These are phyloP conservation scores for Aegilops sharonensis DNA, from an alignment of 176 grass and related monocot genomes.

Conservation along the genomic window DNA sequence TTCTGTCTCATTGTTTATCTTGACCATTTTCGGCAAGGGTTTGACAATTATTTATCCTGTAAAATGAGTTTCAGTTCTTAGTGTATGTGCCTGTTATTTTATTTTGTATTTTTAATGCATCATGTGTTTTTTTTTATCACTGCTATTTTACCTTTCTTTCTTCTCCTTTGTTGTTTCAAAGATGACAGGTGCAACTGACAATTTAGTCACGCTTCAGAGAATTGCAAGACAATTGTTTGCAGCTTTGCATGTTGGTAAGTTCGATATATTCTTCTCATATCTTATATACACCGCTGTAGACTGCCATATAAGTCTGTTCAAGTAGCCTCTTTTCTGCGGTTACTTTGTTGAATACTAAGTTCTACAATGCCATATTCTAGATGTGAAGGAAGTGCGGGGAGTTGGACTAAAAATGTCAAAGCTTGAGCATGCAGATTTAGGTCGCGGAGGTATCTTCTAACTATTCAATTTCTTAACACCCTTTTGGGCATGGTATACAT, in stretches of 20 bases:
- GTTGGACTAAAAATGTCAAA: conserved; percentile 80
- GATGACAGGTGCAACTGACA: conserved; percentile 86
- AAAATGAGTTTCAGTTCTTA: background rate
- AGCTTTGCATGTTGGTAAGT: conserved; percentile 68
- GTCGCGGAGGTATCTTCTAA: conserved; percentile 50
- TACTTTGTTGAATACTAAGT: conserved; percentile 27
- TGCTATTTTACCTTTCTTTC: conserved; percentile 21
- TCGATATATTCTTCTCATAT: conserved; percentile 15
- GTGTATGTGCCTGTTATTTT: background rate
- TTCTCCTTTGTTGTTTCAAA: conserved; percentile 30
- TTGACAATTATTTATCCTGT: conserved; percentile 15
- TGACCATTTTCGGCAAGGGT: background rate
- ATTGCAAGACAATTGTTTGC: conserved; percentile 80
- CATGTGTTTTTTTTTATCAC: background rate
- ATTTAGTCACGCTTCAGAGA: conserved; percentile 58
- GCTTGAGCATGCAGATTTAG: conserved; percentile 60
- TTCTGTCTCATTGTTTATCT: conserved; percentile 4
- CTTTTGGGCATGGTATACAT: background rate
- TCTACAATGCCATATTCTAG: conserved; percentile 34
- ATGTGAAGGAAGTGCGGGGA: conserved; percentile 95
- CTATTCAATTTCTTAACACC: conserved; percentile 7
- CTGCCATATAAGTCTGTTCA: background rate
- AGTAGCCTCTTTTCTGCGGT: background rate
- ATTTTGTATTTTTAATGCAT: background rate
- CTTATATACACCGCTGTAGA: background rate